phyloP scores from a whole-genome alignment of 2,329 filamentous ascomycete genomes.

The Stagonosporopsis vannaccii region DNA sequence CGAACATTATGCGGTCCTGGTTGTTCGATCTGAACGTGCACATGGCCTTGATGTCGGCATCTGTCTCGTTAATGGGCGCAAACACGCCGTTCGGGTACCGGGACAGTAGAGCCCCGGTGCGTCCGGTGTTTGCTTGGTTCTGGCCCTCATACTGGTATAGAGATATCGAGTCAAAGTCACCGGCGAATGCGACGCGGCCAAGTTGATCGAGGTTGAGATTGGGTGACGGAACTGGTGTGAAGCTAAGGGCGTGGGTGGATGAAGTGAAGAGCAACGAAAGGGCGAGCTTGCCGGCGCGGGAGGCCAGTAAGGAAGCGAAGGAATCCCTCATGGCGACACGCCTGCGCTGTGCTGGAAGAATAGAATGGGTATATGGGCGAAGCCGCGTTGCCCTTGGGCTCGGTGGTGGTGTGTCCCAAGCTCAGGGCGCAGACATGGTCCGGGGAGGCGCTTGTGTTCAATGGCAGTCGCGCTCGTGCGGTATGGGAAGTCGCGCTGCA shows the following conservation, averaged over 20 bases:
- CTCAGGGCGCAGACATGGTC: constrained; percentile 23
- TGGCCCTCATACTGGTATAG: constrained; percentile 87
- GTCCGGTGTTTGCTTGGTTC: constrained; percentile 69
- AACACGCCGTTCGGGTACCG: constrained; percentile 87
- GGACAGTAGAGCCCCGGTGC: constrained; percentile 81
- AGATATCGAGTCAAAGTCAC: constrained; percentile 91
- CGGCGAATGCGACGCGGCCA: constrained; percentile 83
- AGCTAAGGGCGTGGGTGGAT: constrained; percentile 52
- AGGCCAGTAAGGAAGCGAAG: constrained; percentile 48
- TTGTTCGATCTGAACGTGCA: constrained; percentile 78
- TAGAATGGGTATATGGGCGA: constrained; percentile 20
- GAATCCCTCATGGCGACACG: constrained; percentile 47
- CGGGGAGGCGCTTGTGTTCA: constrained; percentile 10
- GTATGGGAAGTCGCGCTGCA: constrained; percentile 9
- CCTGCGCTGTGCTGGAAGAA: constrained; percentile 30
- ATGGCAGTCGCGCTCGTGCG: constrained; percentile 9
- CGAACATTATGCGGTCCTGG: constrained; percentile 78
- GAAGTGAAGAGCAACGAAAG: constrained; percentile 45
- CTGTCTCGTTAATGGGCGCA: constrained; percentile 74
- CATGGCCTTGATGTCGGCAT: constrained; percentile 88
- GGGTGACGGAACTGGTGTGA: constrained; percentile 68
- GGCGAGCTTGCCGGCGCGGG: constrained; percentile 47
- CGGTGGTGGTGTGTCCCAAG: constrained; percentile 15
- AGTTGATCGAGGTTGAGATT: constrained; percentile 81
- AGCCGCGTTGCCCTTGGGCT: constrained; percentile 21